Base-by-base conservation (phyloP, 2,329 filamentous ascomycete genomes). In the Gliomastix tumulicola region DNA sequence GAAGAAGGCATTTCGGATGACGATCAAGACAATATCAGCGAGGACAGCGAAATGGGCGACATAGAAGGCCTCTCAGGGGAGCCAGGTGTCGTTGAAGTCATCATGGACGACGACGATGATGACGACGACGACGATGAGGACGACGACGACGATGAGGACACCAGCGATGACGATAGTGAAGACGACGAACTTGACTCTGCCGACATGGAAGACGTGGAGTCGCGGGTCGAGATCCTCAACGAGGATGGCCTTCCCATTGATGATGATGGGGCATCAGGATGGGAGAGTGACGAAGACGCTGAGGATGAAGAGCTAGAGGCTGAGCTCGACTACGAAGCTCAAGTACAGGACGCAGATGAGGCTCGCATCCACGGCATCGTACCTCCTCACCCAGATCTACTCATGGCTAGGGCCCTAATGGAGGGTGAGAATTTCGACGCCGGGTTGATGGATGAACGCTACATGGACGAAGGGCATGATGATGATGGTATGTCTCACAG, bases 11-110 rank as follows among this genome's bases (percentile, higher is more conserved):
- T 85, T 52, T 80, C 80, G 1, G 85, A 90, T 51, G 86, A 86
- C 40, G 85, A 88, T 50, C 86, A 92, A 47, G 84, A 90, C 39
- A 80, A 95, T 40, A 95, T 89, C 50, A 90, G 94, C 51, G 86
- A 92, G 40, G 87, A 94, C 35, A 81, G 80, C 42, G 85, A 81
- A 27, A 89, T 94, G 71, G 90, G 88, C 6, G 80, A 86, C 25
- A 85, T 96, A 35, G 89, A 95, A 65, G 84, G 77, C 35, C 65
- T 82, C 16, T 69, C 76, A 38, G 77, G 76, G 25, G 75, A 82
- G 32, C 71, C 76, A 32, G 73, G 68, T 18, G 68, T 81, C 37
- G 74, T 84, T 40, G 78, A 83, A 60, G 77, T 97, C 47, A 86
- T 94, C 43, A 85, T 96, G 68, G 84, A 85, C 35, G 77, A 74